Evolutionary conservation across 2,329 filamentous ascomycete species (phyloP), one percentile per base, ranked within the genome.

Genomic region (Beauveria rudraprayagi): DNA sequence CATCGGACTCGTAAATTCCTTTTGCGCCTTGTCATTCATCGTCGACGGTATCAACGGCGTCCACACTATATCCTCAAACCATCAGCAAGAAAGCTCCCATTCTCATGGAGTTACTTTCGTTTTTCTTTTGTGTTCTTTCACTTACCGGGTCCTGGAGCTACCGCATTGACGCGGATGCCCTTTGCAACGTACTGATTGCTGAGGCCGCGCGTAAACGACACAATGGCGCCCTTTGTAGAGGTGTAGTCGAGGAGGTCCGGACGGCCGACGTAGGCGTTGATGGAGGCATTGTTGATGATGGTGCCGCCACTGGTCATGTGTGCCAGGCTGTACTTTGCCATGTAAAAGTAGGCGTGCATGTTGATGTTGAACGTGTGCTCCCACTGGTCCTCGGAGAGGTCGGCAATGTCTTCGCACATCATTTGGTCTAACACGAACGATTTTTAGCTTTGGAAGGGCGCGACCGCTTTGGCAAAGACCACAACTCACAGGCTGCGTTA

Each of bases 241-340:
- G 89, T 92, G 76, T 94, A 93, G 73, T 94, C 90, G 54, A 94
- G 82, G 2, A 93, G 80, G 67, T 93, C 90, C 0, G 87, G 87
- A 1, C 89, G 87, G 44, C 90, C 90, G 62, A 92, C 83, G 75
- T 93, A 94, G 28, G 87, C 89, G 71, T 93, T 93, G 71, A 94
- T 87, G 37, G 88, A 92, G 50, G 89, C 86, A 70, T 91, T 92
- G 77, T 93, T 94, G 80, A 95, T 91, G 71, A 95, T 91, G 28
- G 84, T 86, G 61, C 84, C 81, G 41, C 91, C 90, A n/a, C 73
- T 72, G 69, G 84, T 83, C 85, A 94, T 89, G 73, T 92, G 87
- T 0, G 85, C 85, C 11, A 94, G 78, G 14, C 81, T 75, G 69
- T 92, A 91, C 72, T 94, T 94, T 63, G 89, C 82, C 41, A 93